These are phyloP conservation scores for Ceratocystis smalleyi DNA, from an alignment of 2,329 filamentous ascomycete species.

Conservation along the genomic window DNA sequence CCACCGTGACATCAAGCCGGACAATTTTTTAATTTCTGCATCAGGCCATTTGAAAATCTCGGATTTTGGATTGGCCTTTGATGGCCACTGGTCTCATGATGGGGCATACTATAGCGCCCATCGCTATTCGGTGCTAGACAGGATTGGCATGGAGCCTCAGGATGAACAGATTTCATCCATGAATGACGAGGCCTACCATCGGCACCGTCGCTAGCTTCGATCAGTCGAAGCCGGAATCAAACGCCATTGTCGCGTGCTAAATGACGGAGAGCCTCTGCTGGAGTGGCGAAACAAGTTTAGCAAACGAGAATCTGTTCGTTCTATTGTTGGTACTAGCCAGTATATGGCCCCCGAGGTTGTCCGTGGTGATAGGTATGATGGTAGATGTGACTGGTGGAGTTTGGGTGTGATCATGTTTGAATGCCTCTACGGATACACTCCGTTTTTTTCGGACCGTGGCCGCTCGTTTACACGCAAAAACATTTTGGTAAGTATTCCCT, in stretches of 20 bases:
- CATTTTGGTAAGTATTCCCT: conserved; percentile 47
- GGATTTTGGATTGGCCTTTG: conserved; percentile 89
- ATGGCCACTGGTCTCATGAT: conserved; percentile 89
- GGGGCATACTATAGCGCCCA: conserved; percentile 74
- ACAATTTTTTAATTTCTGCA: conserved; percentile 85
- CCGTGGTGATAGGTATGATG: conserved; percentile 68
- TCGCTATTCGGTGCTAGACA: conserved; percentile 62
- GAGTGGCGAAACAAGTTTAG: conserved; percentile 55
- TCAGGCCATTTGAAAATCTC: conserved; percentile 89
- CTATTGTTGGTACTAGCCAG: conserved; percentile 86
- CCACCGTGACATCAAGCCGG: conserved; percentile 89
- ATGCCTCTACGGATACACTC: conserved; percentile 82
- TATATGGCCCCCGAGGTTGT: conserved; percentile 98
- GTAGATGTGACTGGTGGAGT: conserved; percentile 93
- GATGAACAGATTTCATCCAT: conserved; percentile 39
- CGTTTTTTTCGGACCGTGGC: conserved; percentile 66
- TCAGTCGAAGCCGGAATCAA: conserved; percentile 28
- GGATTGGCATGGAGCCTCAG: conserved; percentile 54
- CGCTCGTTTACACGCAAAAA: conserved; percentile 72
- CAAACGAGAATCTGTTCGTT: conserved; percentile 59
- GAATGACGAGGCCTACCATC: conserved; percentile 8
- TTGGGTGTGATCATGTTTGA: conserved; percentile 88
- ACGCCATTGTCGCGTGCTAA: conserved; percentile 16
- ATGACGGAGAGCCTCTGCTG: conserved; percentile 31
- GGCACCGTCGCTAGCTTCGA: conserved; percentile 14